Conservation (phyloP, 2,329 filamentous ascomycete species). For the Rutstroemia sydowiana region DNA sequence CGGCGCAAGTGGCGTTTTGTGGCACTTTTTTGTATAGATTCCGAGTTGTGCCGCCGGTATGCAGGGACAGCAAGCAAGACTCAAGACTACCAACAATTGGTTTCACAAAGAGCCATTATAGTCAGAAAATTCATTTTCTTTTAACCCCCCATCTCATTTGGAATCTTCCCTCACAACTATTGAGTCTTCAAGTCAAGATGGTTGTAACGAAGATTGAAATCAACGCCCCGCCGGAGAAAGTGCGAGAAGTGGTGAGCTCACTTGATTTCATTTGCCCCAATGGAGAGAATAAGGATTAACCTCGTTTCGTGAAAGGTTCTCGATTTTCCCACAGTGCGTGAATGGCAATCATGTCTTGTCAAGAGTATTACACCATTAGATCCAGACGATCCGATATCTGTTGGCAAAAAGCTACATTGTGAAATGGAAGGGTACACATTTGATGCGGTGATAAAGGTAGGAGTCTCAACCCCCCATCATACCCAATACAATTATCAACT, state of each 20-base stretch:
- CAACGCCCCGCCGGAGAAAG: background rate
- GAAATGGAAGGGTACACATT: background rate
- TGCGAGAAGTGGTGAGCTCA: background rate
- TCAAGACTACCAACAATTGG: too few relatives aligned
- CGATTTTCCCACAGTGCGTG: background rate
- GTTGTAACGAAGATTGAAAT: background rate
- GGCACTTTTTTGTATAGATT: too few relatives aligned
- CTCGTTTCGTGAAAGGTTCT: background rate
- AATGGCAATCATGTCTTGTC: background rate
- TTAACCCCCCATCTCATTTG: too few relatives aligned
- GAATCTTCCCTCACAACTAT: too few relatives aligned
- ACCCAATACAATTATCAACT: background rate
- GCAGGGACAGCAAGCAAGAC: too few relatives aligned
- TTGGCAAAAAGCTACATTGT: background rate
- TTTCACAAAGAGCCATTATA: too few relatives aligned
- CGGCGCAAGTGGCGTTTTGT: too few relatives aligned
- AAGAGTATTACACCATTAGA: background rate
- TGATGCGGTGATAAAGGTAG: background rate
- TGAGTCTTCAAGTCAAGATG: background rate
- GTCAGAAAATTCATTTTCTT: too few relatives aligned
- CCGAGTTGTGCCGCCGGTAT: too few relatives aligned
- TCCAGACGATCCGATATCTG: background rate
- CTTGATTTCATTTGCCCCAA: background rate
- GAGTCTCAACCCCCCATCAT: background rate
- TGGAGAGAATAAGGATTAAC: background rate